phyloP scores from a whole-genome alignment of 208 protist genomes.

The Wallacemonas collosoma region DNA sequence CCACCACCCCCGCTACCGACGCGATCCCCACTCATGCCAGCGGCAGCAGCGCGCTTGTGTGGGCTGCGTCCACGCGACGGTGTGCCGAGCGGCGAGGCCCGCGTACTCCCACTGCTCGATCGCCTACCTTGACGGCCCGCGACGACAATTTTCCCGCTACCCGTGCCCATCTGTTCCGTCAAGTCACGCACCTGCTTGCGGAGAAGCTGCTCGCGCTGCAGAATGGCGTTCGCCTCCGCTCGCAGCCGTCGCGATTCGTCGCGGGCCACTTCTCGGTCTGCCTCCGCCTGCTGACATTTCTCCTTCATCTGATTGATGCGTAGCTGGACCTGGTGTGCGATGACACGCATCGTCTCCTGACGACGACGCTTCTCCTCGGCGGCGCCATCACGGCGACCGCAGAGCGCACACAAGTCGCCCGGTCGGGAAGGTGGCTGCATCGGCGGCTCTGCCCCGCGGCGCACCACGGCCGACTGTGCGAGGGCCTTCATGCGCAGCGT shows the following conservation, averaged over 20 bases:
- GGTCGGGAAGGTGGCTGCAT: conserved; percentile 66
- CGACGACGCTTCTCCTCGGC: conserved; percentile 53
- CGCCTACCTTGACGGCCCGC: neutral
- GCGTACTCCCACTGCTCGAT: neutral
- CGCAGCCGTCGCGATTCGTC: conserved; percentile 47
- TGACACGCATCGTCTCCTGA: conserved; percentile 58
- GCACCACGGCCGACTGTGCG: conserved; percentile 54
- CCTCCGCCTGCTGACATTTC: conserved; percentile 70
- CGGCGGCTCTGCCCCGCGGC: conserved; percentile 56
- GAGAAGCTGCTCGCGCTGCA: conserved; percentile 33
- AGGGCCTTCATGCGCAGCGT: conserved; percentile 70
- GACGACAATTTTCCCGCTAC: conserved; percentile 5
- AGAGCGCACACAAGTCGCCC: conserved; percentile 71
- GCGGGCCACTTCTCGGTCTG: conserved; percentile 65
- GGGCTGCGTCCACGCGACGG: neutral
- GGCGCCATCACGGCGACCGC: conserved; percentile 62
- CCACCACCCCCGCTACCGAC: no score
- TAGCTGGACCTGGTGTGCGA: conserved; percentile 73
- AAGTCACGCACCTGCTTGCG: conserved; percentile 17
- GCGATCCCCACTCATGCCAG: no score
- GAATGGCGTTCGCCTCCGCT: conserved; percentile 44
- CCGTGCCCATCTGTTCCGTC: conserved; percentile 14
- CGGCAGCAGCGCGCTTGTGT: neutral
- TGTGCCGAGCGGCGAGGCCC: neutral
- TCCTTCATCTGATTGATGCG: conserved; percentile 68